Conservation (phyloP, 1,139 yeast species). For the Magnusiomyces magnusii region DNA sequence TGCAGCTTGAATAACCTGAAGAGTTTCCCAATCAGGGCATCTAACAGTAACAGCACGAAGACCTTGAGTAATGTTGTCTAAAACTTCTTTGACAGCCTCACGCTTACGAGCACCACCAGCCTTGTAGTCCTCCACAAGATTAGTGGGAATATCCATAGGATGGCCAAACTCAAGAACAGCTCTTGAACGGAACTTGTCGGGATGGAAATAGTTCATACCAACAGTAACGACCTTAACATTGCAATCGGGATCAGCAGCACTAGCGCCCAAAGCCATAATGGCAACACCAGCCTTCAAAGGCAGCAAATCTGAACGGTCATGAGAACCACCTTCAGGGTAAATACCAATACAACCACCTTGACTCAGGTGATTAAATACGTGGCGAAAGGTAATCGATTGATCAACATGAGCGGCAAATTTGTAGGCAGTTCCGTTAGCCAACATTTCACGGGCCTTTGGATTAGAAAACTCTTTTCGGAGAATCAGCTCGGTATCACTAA, state of each 20-base stretch:
- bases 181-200: conserved; percentile 88
- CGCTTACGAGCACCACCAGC: conserved; percentile 49
- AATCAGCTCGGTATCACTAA: conserved; percentile 67
- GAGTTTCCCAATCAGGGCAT: conserved; percentile 85
- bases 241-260: conserved; percentile 57
- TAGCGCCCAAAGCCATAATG: conserved; percentile 93
- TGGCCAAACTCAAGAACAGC: conserved; percentile 93
- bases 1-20: conserved; percentile 90
- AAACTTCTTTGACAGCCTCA: conserved; percentile 62
- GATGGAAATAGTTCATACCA: conserved; percentile 96
- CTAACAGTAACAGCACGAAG: conserved; percentile 85
- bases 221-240: conserved; percentile 86
- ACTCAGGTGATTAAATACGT: conserved; percentile 74
- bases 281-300: conserved; percentile 98
- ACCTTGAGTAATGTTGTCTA: conserved; percentile 66
- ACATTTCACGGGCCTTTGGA: conserved; percentile 36
- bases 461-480: conserved; percentile 67
- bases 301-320: conserved; percentile 81
- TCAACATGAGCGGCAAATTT: conserved; percentile 78
- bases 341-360: conserved; percentile 85
- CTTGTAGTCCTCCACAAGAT: conserved; percentile 57
- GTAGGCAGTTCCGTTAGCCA: conserved; percentile 47
- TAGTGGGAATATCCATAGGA: conserved; percentile 64
- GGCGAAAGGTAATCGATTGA: conserved; percentile 72
- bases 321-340: conserved; percentile 97